Percentiles rank a stretch among this genome's conserved stretches.
Conservation (phyloP, 495 filamentous ascomycete species). For the Lichenothelia convexa region DNA sequence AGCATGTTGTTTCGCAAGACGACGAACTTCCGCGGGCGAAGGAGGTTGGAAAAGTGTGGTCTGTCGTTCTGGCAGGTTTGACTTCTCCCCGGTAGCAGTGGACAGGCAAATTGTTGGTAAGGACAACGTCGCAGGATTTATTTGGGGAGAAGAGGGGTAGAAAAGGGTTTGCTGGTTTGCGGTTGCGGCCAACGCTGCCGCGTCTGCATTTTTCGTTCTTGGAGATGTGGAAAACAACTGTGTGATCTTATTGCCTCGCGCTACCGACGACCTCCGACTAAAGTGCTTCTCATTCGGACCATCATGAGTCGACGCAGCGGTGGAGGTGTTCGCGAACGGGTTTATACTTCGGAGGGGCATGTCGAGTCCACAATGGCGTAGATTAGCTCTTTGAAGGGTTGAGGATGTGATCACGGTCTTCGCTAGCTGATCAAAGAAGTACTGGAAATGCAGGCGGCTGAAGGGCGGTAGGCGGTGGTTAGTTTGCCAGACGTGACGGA, state of each 20-base stretch:
- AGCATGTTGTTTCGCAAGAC: conserved; percentile 60
- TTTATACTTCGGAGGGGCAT: conserved; percentile 23
- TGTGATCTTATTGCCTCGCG: conserved; percentile 44
- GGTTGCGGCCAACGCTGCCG: conserved; percentile 39
- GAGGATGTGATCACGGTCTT: no score
- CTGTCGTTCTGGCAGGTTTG: conserved; percentile 49
- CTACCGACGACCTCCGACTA: conserved; percentile 30
- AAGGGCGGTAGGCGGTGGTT: no score
- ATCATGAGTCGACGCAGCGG: conserved; percentile 13
- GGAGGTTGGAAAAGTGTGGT: conserved; percentile 85
- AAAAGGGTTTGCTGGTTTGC: conserved; percentile 37
- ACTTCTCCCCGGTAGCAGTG: conserved; percentile 65
- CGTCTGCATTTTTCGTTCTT: conserved; percentile 31
- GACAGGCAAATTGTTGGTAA: conserved; percentile 87
- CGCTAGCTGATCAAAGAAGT: no score
- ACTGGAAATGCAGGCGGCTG: no score
- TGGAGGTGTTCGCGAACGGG: conserved; percentile 15
- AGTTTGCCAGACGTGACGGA: no score
- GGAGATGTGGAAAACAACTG: conserved; percentile 42
- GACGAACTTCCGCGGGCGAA: conserved; percentile 63
- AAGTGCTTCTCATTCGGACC: conserved; percentile 6
- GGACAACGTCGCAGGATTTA: conserved; percentile 54
- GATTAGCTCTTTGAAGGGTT: no score
- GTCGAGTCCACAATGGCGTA: no score
- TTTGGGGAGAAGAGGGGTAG: conserved; percentile 39